Conservation (phyloP, 192 early-diverging fungal species). For the Mortierella antarctica region DNA sequence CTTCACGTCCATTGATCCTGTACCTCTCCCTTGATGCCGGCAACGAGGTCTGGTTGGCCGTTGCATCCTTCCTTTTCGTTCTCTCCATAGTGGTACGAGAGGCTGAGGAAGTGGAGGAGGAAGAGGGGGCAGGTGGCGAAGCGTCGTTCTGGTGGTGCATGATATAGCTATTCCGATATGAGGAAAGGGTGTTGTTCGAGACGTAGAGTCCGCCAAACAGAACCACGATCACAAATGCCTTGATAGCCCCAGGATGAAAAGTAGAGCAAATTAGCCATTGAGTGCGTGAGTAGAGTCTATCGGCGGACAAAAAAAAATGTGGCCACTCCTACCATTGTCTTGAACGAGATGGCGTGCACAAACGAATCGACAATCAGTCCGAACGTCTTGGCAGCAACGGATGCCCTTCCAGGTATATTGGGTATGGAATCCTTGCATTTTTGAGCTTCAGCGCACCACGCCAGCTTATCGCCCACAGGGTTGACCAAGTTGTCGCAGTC, state of each 20-base stretch:
- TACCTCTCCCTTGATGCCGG: no score
- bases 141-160: slow-evolving; percentile 32
- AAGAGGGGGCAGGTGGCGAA: not conserved
- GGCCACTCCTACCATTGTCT: slow-evolving; percentile 72
- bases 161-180: slow-evolving; percentile 31
- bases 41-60: no score
- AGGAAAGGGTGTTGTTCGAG: slow-evolving; percentile 31
- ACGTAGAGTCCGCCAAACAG: slow-evolving; percentile 40
- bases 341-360: slow-evolving; percentile 86
- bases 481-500: no score
- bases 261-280: not conserved
- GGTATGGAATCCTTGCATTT: no score
- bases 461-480: not conserved
- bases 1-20: no score
- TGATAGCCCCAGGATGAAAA: not conserved
- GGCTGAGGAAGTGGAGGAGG: not conserved
- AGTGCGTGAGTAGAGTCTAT: not conserved
- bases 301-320: not conserved
- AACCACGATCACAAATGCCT: slow-evolving; percentile 33
- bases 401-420: slow-evolving; percentile 55
- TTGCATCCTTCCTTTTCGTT: no score
- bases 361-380: slow-evolving; percentile 86
- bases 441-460: no score
- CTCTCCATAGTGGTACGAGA: not conserved
- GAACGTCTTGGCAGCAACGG: slow-evolving; percentile 84